Evolutionary conservation across 306 rosid genomes (phyloP), one percentile per base, ranked within the genome.

Genomic region (Biancaea sappan): DNA sequence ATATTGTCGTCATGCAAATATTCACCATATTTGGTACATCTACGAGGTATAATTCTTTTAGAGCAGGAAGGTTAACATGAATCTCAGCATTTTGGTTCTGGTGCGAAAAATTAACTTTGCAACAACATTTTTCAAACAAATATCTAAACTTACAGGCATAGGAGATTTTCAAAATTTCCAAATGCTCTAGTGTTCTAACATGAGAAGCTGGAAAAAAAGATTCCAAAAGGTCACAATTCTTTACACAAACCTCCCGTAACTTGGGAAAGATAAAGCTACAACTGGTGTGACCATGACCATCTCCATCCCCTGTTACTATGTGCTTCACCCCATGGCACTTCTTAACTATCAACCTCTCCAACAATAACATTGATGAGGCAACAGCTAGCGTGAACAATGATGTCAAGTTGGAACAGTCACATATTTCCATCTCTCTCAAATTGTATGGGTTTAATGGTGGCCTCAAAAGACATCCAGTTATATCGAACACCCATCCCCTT

Each of bases 61-160:
- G 29, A 46, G 4, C 19, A 25, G 81, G 76, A 18, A 77, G n/a
- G 75, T 62, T 31, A 63, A 74, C 51, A 15, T 35, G 44, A 51
- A 35, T 34, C 13, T 47, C 16, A 24, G 3, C 63, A 43, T 47
- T 60, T 28, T 62, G 67, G n/a, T 53, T 28, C 16, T 41, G 59
- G 19, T 44, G 38, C 18, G 57, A 14, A 18, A 51, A 53, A 65
- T 65, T 16, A 16, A 16, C 22, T 8, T 53, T 29, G 1, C 15
- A 46, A 44, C 2, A 12, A 5, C 41, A 59, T 73, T 46, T 21
- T 6, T 71, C 73, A 51, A 78, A 78, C 16, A 78, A 3, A 62
- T 51, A 52, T 21, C 59, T 78, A 53, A 78, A 22, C 50, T 63
- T 63, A 4, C 48, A 57, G 6, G 61, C 31, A 0, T 38, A 13